Conservation (phyloP, 148 eudicot species). For the Arctostaphylos glauca region DNA sequence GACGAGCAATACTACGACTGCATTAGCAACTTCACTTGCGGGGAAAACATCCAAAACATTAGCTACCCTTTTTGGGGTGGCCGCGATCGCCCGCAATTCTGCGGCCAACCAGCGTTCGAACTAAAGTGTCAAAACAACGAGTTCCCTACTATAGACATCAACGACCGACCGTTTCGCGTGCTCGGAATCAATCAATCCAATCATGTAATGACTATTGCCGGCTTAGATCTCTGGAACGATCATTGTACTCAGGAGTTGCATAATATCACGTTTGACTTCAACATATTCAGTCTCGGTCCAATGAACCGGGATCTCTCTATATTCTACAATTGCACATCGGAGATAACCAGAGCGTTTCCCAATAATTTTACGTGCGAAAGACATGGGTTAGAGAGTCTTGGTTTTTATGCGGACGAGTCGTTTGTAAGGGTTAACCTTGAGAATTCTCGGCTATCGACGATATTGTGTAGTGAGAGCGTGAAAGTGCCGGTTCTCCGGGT, state of each 20-base stretch:
- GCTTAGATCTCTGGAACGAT: not conserved
- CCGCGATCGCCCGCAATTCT: constrained; percentile 9
- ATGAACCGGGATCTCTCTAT: not conserved
- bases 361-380: not conserved
- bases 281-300: not conserved
- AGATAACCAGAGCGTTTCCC: too few species aligned
- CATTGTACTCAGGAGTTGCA: not conserved
- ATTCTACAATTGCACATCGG: not conserved
- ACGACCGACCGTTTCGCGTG: not conserved
- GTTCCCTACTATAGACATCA: not conserved
- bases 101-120: constrained; percentile 28
- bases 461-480: not conserved
- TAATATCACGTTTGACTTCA: not conserved
- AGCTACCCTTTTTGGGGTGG: constrained; percentile 39
- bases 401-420: not conserved
- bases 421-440: not conserved
- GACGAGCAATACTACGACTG: not conserved
- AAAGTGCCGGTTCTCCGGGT: not conserved
- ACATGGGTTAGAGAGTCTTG: not conserved
- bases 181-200: not conserved
- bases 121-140: constrained; percentile 14
- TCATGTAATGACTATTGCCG: not conserved
- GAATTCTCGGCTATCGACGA: too few species aligned
- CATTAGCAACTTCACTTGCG: not conserved
- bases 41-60: not conserved